Evolutionary conservation across 2,329 filamentous ascomycete species (phyloP).

Genomic region (Xylaria arbuscula): DNA sequence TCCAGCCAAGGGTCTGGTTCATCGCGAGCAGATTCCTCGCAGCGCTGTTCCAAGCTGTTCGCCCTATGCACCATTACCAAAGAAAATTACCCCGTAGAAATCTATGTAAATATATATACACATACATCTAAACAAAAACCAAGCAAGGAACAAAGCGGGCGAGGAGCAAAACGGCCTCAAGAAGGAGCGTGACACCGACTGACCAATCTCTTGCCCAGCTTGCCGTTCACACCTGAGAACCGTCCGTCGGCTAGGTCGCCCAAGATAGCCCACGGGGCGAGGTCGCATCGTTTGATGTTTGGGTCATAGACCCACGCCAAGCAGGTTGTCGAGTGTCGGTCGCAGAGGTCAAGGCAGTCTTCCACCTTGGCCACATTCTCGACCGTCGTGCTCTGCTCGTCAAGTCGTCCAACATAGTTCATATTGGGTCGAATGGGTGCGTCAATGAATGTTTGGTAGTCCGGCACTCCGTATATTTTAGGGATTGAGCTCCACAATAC

Average conservation of each 20-base stretch:
- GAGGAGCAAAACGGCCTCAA: conserved; percentile 18
- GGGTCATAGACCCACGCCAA: conserved; percentile 65
- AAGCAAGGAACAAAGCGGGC: conserved; percentile 20
- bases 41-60: conserved; percentile 29
- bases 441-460: conserved; percentile 53
- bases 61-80: conserved; percentile 37
- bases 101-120: conserved; percentile 37
- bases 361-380: conserved; percentile 54
- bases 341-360: conserved; percentile 58
- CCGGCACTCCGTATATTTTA: conserved; percentile 58
- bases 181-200: conserved; percentile 45
- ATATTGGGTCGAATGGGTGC: conserved; percentile 53
- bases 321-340: conserved; percentile 54
- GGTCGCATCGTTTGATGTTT: conserved; percentile 54
- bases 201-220: conserved; percentile 44
- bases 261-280: conserved; percentile 63
- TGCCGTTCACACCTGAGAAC: conserved; percentile 55
- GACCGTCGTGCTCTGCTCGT: conserved; percentile 56
- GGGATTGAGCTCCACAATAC: conserved; percentile 64
- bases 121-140: conserved; percentile 28
- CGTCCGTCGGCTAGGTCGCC: conserved; percentile 52
- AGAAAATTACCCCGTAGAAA: conserved; percentile 26
- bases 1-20: conserved; percentile 34
- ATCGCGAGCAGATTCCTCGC: conserved; percentile 22
- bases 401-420: conserved; percentile 64